Base-by-base conservation (phyloP, 2,329 filamentous ascomycete species). In the Amesomyces nigricolor region DNA sequence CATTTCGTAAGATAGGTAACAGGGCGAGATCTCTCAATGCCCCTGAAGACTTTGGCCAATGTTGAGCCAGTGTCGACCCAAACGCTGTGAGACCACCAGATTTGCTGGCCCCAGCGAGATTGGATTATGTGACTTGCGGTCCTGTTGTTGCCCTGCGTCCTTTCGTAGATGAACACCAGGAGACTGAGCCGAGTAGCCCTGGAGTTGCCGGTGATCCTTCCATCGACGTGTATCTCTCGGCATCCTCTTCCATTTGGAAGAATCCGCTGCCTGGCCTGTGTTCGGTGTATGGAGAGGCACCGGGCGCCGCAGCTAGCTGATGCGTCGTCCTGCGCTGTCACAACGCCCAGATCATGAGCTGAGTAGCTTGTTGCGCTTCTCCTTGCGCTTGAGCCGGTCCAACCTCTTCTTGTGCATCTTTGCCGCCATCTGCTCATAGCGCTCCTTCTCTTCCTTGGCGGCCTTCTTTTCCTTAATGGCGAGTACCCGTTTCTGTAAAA, bases 361-460 rank as follows among this genome's bases (percentile, higher is more conserved):
- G 66, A 87, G 69, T 70, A 90, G 74, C 76, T 92, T 94, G 73
- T 92, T 99, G 69, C 94, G 85, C 85, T 97, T 97, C 78, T 99
- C 94, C 72, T 90, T 88, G 68, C 91, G 83, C 85, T 91, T 96
- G 72, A 96, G 73, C 65, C 94, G 83, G 74, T 99, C 94, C 11
- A 97, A 87, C 59, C 91, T 81, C 80, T 96, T 97, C 73, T 83
- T 85, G 76, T 97, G 92, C 94, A 99, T 97, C 77, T 94, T 97
- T 75, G 91, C 89, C 17, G 91, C 92, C 83, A 99, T 83, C 77
- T 91, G 89, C 71, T 91, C 89, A 69, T 92, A 97, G 63, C 92
- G 80, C 67, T 91, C 90, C 72, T 88, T 91, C 77, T 97, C 94
- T 66, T 90, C 91, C 79, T 96, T 97, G 51, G 86, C 88, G 17